Percentiles rank a stretch among this genome's conserved stretches.
phyloP scores from a whole-genome alignment of 2,329 filamentous ascomycete genomes.

The Colletotrichum trifolii region DNA sequence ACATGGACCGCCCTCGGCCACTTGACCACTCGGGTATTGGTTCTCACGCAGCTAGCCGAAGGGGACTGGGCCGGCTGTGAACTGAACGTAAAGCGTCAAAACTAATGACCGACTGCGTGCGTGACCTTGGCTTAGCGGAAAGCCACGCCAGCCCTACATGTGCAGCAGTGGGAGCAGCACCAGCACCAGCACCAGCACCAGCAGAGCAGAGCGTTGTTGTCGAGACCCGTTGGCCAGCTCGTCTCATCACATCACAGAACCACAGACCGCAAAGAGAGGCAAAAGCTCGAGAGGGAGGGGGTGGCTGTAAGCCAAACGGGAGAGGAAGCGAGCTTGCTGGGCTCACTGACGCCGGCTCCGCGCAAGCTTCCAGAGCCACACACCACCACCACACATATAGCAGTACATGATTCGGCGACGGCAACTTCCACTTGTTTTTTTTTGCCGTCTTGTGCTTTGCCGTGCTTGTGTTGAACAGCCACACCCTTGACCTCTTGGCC shows the following conservation, averaged over 20 bases:
- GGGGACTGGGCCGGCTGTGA: not conserved
- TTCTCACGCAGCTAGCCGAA: conserved; percentile 11
- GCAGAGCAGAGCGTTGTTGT: not conserved
- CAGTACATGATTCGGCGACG: not conserved
- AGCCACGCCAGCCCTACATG: conserved; percentile 32
- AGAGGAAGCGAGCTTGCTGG: not conserved
- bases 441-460: not conserved
- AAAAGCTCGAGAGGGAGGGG: not conserved
- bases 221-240: no score
- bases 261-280: not conserved
- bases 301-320: no score
- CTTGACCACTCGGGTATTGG: conserved; percentile 27
- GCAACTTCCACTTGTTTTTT: not conserved
- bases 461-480: no score
- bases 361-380: conserved; percentile 16
- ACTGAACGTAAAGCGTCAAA: conserved; percentile 23
- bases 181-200: not conserved
- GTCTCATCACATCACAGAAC: not conserved
- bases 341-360: conserved; percentile 32
- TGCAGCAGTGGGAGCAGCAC: conserved; percentile 11
- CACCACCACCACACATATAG: conserved; percentile 1
- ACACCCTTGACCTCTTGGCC: no score
- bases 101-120: conserved; percentile 3
- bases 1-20: not conserved
- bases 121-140: not conserved